Percentiles rank a stretch among this genome's conserved stretches.
Conservation (phyloP, 176 grass and related monocot genomes). For the Oryza meridionalis region DNA sequence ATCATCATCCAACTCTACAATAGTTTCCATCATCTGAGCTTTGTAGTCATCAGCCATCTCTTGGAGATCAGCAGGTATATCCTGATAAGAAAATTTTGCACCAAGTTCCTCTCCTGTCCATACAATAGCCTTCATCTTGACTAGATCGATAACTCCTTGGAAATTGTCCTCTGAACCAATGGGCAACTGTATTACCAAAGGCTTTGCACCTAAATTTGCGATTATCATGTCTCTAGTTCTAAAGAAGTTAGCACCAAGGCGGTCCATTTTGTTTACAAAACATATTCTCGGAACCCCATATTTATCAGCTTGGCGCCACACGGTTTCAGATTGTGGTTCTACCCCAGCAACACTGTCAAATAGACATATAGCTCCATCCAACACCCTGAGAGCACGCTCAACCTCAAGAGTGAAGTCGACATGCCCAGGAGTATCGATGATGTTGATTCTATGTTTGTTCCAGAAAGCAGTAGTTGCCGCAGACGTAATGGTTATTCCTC, state of each 20-base stretch:
- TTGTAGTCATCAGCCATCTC: constrained; percentile 76
- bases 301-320: constrained; percentile 98
- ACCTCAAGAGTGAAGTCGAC: constrained; percentile 99
- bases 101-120: constrained; percentile 95
- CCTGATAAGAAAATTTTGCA: constrained; percentile 81
- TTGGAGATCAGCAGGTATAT: constrained; percentile 87
- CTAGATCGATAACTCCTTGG: constrained; percentile 87
- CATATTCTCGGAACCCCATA: constrained; percentile 97
- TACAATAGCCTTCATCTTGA: constrained; percentile 92
- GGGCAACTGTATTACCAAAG: constrained; percentile 90
- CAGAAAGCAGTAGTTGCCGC: constrained; percentile 95
- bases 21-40: constrained; percentile 78
- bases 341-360: constrained; percentile 99
- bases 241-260: constrained; percentile 92
- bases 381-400: constrained; percentile 91
- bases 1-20: constrained; percentile 88
- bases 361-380: constrained; percentile 96
- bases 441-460: constrained; percentile 98
- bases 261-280: constrained; percentile 99
- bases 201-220: constrained; percentile 92
- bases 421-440: constrained; percentile 96
- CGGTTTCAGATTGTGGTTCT: constrained; percentile 97
- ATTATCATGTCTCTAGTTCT: constrained; percentile 99
- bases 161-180: constrained; percentile 95
- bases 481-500: constrained; percentile 98